phyloP scores from a whole-genome alignment of 345 rosid genomes.

The Erodium maritimum region DNA sequence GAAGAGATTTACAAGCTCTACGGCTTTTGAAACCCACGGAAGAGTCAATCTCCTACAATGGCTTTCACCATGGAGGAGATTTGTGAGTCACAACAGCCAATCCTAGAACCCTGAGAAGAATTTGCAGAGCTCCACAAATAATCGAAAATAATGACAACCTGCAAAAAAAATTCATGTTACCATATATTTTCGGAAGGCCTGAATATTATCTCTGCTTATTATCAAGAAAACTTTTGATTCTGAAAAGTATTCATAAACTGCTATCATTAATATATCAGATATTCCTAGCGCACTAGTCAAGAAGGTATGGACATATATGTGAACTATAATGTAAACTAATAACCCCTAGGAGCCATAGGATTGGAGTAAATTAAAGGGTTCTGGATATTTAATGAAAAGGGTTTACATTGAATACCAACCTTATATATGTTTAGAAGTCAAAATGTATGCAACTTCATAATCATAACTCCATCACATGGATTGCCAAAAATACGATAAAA shows the following conservation, averaged over 20 bases:
- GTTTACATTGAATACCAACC: no score
- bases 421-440: no score
- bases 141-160: slow-evolving; percentile 6
- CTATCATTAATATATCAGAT: background rate
- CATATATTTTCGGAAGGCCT: background rate
- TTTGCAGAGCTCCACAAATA: slow-evolving; percentile 10
- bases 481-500: background rate
- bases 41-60: slow-evolving; percentile 5
- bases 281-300: background rate
- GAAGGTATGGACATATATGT: no score
- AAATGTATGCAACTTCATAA: no score
- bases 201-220: slow-evolving; percentile 1
- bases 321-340: no score
- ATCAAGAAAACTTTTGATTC: slow-evolving; percentile 3
- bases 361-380: no score
- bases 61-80: slow-evolving; percentile 5
- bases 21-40: slow-evolving; percentile 2
- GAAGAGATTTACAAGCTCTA: slow-evolving; percentile 5
- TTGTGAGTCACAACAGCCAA: slow-evolving; percentile 6
- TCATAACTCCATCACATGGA: background rate
- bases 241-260: background rate
- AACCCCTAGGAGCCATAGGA: no score
- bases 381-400: no score
- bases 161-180: background rate
- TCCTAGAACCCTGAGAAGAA: slow-evolving; percentile 10